Conservation (phyloP, 75 land plant genomes). For the Cryptomeria japonica region DNA sequence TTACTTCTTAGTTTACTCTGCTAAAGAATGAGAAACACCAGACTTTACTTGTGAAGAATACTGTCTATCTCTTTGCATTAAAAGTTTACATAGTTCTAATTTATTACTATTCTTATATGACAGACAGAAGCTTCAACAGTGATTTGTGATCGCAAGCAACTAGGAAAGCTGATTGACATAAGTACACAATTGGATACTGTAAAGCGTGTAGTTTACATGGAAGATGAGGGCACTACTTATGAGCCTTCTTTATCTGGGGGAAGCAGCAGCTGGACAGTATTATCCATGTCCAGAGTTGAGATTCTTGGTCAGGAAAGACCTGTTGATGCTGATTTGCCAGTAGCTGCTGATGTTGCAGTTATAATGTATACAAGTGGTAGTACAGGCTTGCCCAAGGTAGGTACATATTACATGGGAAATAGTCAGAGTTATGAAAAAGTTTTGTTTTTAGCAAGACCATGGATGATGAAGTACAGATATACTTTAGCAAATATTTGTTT, state of each 20-base stretch:
- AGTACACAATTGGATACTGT: conserved; percentile 81
- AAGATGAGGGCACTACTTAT: conserved; percentile 38
- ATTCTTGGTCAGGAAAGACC: conserved; percentile 58
- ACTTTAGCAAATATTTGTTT: background rate
- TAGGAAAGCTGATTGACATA: conserved; percentile 72
- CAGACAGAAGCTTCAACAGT: conserved; percentile 98
- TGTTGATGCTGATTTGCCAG: conserved; percentile 66
- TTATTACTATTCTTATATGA: background rate
- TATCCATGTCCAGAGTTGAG: conserved; percentile 62
- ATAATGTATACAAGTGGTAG: conserved; percentile 99
- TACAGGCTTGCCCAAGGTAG: conserved; percentile 98
- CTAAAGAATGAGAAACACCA: background rate
- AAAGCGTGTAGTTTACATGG: conserved; percentile 73
- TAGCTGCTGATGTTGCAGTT: conserved; percentile 84
- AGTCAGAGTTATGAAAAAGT: background rate
- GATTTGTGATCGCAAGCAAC: conserved; percentile 89
- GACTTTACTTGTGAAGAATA: background rate
- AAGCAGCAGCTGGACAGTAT: conserved; percentile 54
- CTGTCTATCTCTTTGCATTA: background rate
- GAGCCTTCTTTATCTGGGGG: conserved; percentile 21
- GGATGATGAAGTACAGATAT: background rate
- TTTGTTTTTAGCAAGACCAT: background rate
- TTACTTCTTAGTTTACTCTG: background rate
- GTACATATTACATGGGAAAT: conserved; percentile 3
- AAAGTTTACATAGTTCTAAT: background rate